These are phyloP conservation scores for Elongisporangium anandrum DNA, from an alignment of 352 stramenopile species.

Conservation along the genomic window DNA sequence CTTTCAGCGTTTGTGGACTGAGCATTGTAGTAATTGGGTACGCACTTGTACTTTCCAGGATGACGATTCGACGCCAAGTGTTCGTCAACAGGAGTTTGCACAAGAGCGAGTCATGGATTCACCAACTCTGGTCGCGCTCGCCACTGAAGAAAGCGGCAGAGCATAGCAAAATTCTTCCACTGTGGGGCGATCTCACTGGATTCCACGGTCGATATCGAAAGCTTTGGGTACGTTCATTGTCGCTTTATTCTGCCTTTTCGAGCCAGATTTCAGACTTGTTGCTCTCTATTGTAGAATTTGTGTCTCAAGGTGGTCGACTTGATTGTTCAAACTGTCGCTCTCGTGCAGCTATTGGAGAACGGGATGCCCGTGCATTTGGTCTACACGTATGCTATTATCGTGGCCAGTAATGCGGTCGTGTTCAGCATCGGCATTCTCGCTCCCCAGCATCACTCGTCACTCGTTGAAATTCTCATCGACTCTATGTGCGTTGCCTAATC, in stretches of 20 bases:
- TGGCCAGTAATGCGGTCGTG: neutral
- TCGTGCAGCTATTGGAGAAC: constrained; percentile 18
- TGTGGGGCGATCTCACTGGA: neutral
- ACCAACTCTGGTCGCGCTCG: neutral
- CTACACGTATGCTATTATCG: neutral
- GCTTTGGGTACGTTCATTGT: too few species aligned
- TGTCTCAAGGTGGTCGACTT: constrained; percentile 16
- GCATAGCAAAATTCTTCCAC: neutral
- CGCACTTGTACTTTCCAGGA: constrained; percentile 4
- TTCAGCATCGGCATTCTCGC: neutral
- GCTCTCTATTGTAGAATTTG: constrained; percentile 7
- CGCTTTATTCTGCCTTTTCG: too few species aligned
- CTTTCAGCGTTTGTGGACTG: constrained; percentile 9
- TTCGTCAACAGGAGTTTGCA: neutral
- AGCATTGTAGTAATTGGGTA: constrained; percentile 11
- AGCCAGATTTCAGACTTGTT: neutral
- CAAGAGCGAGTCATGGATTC: neutral
- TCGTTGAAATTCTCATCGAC: constrained; percentile 20
- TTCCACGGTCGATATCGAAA: neutral
- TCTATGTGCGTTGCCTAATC: constrained; percentile 9
- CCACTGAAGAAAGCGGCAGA: neutral
- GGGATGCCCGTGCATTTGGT: constrained; percentile 8
- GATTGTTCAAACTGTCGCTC: constrained; percentile 10
- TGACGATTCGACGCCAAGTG: neutral
- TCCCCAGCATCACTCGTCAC: constrained; percentile 4